Conservation (phyloP, 2,329 filamentous ascomycete species). For the Trichoderma simmonsii region DNA sequence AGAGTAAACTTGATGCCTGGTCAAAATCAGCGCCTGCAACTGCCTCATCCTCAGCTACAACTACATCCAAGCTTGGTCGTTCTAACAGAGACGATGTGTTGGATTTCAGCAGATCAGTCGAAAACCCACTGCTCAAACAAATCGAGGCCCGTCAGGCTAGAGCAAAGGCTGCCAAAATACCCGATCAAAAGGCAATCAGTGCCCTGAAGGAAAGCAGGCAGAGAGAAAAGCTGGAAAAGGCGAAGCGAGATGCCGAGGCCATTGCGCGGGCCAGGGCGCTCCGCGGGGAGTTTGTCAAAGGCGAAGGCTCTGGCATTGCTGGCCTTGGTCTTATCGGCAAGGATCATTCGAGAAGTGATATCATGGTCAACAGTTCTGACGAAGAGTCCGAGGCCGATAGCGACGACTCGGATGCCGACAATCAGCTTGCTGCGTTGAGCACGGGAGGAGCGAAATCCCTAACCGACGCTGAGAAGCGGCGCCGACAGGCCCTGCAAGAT, state of each 20-base stretch:
- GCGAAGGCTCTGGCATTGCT: conserved; percentile 75
- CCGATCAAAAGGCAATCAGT: conserved; percentile 38
- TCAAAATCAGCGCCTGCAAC: conserved; percentile 47
- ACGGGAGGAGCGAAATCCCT: conserved; percentile 47
- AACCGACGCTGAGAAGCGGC: conserved; percentile 45
- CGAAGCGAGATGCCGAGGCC: conserved; percentile 66
- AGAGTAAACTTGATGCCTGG: conserved; percentile 61
- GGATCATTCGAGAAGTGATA: conserved; percentile 77
- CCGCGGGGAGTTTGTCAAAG: conserved; percentile 42
- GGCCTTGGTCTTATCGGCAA: conserved; percentile 72
- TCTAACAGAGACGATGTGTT: conserved; percentile 47
- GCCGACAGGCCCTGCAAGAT: conserved; percentile 49
- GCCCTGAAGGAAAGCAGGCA: conserved; percentile 68
- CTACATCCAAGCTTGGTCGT: conserved; percentile 26
- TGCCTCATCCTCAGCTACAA: conserved; percentile 20
- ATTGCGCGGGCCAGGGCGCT: conserved; percentile 63
- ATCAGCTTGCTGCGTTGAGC: conserved; percentile 46
- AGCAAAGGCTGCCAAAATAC: conserved; percentile 30
- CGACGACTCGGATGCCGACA: conserved; percentile 52
- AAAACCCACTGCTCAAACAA: conserved; percentile 47
- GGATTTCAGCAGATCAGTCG: conserved; percentile 45
- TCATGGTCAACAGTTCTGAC: conserved; percentile 86
- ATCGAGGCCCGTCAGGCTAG: conserved; percentile 39
- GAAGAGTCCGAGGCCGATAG: conserved; percentile 70
- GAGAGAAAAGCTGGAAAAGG: conserved; percentile 70